Conservation (phyloP, 2,329 filamentous ascomycete genomes). For the Sarocladium brachiariae region DNA sequence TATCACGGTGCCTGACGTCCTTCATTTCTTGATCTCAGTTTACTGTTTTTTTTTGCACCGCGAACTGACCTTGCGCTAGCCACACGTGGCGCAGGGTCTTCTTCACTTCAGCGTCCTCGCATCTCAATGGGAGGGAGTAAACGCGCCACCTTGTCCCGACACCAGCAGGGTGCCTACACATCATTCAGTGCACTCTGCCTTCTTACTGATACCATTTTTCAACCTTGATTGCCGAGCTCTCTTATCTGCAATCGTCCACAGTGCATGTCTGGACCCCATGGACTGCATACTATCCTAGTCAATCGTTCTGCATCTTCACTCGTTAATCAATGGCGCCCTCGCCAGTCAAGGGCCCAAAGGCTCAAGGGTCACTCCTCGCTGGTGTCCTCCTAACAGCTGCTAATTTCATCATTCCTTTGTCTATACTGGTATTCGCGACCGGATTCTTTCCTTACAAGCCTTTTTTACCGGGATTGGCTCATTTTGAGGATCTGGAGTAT, state of each 20-base stretch:
- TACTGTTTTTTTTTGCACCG: background rate
- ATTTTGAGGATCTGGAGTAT: constrained; percentile 51
- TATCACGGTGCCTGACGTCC: background rate
- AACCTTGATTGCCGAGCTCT: background rate
- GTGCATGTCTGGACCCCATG: background rate
- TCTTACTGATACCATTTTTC: too few relatives aligned
- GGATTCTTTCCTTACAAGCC: constrained; percentile 99
- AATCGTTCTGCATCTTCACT: background rate
- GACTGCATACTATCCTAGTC: background rate
- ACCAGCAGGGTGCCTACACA: constrained; percentile 1
- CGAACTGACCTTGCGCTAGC: constrained; percentile 1
- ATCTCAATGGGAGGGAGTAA: background rate
- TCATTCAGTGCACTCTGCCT: too few relatives aligned
- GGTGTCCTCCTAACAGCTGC: constrained; percentile 51
- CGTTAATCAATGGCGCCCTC: constrained; percentile 2
- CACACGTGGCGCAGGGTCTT: constrained; percentile 7
- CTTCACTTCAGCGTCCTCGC: background rate
- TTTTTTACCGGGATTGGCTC: constrained; percentile 76
- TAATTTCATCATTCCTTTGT: constrained; percentile 70
- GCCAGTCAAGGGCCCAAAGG: background rate
- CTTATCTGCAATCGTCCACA: background rate
- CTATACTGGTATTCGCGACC: constrained; percentile 70
- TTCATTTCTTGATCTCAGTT: too few relatives aligned
- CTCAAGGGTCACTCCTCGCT: background rate
- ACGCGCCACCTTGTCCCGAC: constrained; percentile 7